These are phyloP conservation scores for Arthrinium puccinioides DNA, from an alignment of 2,329 filamentous ascomycete species.

Conservation along the genomic window DNA sequence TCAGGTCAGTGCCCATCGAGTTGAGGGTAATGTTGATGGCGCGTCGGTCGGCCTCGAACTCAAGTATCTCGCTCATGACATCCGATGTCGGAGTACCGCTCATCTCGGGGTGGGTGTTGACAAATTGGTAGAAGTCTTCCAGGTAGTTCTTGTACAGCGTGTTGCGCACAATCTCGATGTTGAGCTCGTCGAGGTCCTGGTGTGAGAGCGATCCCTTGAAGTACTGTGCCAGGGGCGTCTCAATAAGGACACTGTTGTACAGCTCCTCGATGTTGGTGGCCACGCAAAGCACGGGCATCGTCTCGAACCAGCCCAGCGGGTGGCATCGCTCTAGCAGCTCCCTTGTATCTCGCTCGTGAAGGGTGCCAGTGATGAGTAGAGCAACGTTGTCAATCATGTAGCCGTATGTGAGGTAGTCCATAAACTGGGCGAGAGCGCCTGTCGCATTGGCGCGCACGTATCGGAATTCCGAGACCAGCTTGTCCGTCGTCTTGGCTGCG, in stretches of 20 bases:
- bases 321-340: conserved; percentile 95
- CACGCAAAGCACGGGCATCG: conserved; percentile 94
- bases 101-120: conserved; percentile 84
- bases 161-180: conserved; percentile 98
- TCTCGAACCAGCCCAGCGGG: conserved; percentile 97
- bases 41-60: conserved; percentile 93
- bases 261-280: conserved; percentile 98
- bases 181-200: conserved; percentile 95
- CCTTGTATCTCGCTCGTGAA: conserved; percentile 94
- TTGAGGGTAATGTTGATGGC: conserved; percentile 99
- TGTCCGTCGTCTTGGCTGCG: conserved; percentile 92
- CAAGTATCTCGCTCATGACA: conserved; percentile 90
- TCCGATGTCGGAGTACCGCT: conserved; percentile 82
- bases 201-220: conserved; percentile 96
- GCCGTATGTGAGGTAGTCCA: conserved; percentile 96
- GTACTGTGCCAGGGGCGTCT: conserved; percentile 91
- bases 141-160: conserved; percentile 99
- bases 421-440: conserved; percentile 85
- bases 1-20: conserved; percentile 93
- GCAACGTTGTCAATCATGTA: conserved; percentile 99
- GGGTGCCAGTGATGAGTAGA: conserved; percentile 91
- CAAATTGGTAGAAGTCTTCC: conserved; percentile 93
- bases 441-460: conserved; percentile 93
- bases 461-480: conserved; percentile 94
- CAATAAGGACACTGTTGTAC: conserved; percentile 95